These are phyloP conservation scores for Rhypophila decipiens DNA, from an alignment of 495 filamentous ascomycete species.

Conservation along the genomic window DNA sequence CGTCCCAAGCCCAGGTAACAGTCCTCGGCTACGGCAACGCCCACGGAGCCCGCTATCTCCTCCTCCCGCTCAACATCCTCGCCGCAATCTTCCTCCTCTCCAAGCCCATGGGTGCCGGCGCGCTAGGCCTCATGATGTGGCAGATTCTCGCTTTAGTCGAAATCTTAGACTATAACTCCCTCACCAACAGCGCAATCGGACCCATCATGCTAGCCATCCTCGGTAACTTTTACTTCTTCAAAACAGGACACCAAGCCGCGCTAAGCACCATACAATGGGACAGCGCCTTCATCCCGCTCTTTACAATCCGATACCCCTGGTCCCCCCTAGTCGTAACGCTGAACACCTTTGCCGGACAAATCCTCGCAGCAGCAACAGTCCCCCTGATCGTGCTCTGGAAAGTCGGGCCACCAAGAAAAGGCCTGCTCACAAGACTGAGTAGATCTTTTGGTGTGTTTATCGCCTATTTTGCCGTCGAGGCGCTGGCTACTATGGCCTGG, in stretches of 20 bases:
- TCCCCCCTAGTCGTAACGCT: slow-evolving; percentile 71
- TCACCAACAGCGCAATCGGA: slow-evolving; percentile 66
- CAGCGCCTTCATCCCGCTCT: slow-evolving; percentile 84
- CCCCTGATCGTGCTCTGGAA: slow-evolving; percentile 88
- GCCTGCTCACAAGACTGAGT: slow-evolving; percentile 61
- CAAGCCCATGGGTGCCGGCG: slow-evolving; percentile 89
- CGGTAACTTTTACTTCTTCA: slow-evolving; percentile 92
- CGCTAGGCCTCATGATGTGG: slow-evolving; percentile 70
- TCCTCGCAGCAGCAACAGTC: slow-evolving; percentile 69
- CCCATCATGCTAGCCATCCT: slow-evolving; percentile 79
- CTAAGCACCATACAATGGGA: slow-evolving; percentile 93
- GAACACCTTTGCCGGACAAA: slow-evolving; percentile 86
- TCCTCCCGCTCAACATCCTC: slow-evolving; percentile 72
- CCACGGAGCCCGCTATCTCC: slow-evolving; percentile 83
- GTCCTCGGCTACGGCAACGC: slow-evolving; percentile 89
- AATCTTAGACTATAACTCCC: slow-evolving; percentile 71
- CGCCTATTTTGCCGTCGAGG: slow-evolving; percentile 73
- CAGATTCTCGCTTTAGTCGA: slow-evolving; percentile 85
- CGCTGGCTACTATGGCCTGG: slow-evolving; percentile 79
- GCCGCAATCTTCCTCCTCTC: slow-evolving; percentile 72
- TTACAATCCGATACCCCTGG: slow-evolving; percentile 81
- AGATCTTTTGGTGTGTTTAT: slow-evolving; percentile 66
- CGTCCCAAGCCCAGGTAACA: slow-evolving; percentile 56
- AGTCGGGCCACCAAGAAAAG: slow-evolving; percentile 48
- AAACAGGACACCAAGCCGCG: slow-evolving; percentile 91